Conservation (phyloP, 2,329 filamentous ascomycete genomes). For the Cordyceps militaris region DNA sequence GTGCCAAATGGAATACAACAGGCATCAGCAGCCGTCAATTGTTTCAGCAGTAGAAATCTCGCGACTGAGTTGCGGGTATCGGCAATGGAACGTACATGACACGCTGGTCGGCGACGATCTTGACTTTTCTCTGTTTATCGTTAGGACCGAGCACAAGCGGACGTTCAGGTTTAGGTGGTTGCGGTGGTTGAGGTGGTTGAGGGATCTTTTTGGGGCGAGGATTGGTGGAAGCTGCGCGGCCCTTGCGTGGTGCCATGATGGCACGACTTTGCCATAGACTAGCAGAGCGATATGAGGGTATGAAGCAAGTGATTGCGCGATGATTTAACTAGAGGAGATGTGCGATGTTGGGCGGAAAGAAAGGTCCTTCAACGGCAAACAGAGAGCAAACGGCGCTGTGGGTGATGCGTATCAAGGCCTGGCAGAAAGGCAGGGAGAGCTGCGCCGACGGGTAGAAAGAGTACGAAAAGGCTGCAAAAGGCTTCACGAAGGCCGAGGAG, state of each 20-base stretch:
- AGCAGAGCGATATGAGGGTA: neutral
- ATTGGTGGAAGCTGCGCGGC: neutral
- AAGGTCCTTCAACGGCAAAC: neutral
- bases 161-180: neutral
- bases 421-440: neutral
- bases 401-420: neutral
- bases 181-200: neutral
- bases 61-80: conserved; percentile 7
- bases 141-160: conserved; percentile 19
- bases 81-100: conserved; percentile 60
- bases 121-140: conserved; percentile 69
- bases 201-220: neutral
- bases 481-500: neutral
- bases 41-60: neutral
- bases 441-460: neutral
- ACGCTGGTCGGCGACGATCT: conserved; percentile 87
- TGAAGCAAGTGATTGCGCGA: neutral
- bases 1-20: neutral
- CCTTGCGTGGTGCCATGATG: conserved; percentile 11
- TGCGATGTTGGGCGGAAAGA: neutral
- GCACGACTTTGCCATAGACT: neutral
- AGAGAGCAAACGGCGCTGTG: conserved; percentile 6
- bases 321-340: neutral
- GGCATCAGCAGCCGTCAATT: neutral
- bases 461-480: neutral